Evolutionary conservation across 768 basidiomycete genomes (phyloP), one percentile per base, ranked within the genome.

Genomic region (Coprinopsis strossmayeri): DNA sequence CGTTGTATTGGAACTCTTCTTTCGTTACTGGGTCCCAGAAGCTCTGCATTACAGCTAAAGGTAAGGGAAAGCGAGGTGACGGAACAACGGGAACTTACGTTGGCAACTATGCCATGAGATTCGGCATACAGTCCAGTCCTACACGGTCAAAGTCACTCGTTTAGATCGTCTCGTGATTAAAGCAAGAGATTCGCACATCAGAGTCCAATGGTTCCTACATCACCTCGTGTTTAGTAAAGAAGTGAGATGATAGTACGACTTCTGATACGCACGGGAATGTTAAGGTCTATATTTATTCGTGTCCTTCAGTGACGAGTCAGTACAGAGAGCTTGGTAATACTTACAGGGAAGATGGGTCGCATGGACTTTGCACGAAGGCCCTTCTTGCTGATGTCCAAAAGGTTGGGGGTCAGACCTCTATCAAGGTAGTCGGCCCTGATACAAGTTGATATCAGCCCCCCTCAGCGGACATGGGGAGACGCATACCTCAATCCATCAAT

Each of bases 101-200:
- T 96, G 11, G 80, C 92, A 20, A 96, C 78, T 39, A 96, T 91
- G 11, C 92, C 92, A 62, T 95, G 91, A 18, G 87, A 87, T 64
- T 94, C 91, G 0, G 87, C 87, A 59, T 91, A 78, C 2, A 95
- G 73, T 2, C 93, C 93, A 12, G 92, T 96, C 83, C 89, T 91
- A 51, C 27, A 18, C 7, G 39, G 27, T 34, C n/a, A 25, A 24
- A 34, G 49, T 20, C 53, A 54, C n/a, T 25, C 9, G 20, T 2
- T 11, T n/a, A 48, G 27, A 9, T 7, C 1, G 21, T 10, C 50
- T 35, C 49, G 34, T 2, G 21, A 27, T 15, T 43, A 9, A 18
- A 12, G 13, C 4, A 60, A n/a, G n/a, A n/a, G n/a, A n/a, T n/a
- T n/a, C 75, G 23, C 59, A 91, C 89, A 95, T 82, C 30, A 95